These are phyloP conservation scores for Tetradesmus lagerheimii DNA, from an alignment of 139 green algal species.

Conservation along the genomic window DNA sequence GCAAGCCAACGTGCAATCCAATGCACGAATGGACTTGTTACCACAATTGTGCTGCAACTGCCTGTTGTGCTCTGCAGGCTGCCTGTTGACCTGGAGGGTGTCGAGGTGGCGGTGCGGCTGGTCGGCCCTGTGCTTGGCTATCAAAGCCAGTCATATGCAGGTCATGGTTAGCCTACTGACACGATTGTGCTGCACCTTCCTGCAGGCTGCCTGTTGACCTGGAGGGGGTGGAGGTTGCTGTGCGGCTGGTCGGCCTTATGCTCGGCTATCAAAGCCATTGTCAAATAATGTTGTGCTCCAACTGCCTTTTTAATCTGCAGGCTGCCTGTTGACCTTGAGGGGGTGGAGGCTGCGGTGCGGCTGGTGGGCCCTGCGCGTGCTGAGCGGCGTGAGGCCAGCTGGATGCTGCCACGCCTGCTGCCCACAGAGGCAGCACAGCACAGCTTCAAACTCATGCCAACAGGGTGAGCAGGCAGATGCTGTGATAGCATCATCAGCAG, in stretches of 20 bases:
- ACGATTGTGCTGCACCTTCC: not conserved
- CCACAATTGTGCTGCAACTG: not conserved
- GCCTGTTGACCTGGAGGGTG: constrained; percentile 30
- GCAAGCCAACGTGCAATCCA: too few relatives aligned
- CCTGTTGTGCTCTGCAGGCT: not conserved
- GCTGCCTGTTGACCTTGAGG: constrained; percentile 42
- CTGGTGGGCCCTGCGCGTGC: constrained; percentile 38
- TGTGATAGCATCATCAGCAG: too few relatives aligned
- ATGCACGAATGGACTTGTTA: too few relatives aligned
- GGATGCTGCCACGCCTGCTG: constrained; percentile 56
- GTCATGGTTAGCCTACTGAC: constrained; percentile 47
- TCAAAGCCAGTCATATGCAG: constrained; percentile 1
- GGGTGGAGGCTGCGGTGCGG: constrained; percentile 39
- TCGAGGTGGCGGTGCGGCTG: constrained; percentile 41
- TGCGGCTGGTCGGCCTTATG: constrained; percentile 32
- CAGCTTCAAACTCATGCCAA: constrained; percentile 43
- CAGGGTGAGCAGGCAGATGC: constrained; percentile 48
- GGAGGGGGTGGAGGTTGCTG: constrained; percentile 35
- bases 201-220: not conserved
- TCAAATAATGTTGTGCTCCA: too few relatives aligned
- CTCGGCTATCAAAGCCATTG: too few relatives aligned
- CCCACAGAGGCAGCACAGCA: constrained; percentile 52
- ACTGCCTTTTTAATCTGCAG: too few relatives aligned
- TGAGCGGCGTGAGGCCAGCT: constrained; percentile 47
- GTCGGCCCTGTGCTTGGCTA: too few relatives aligned